These are phyloP conservation scores for Fusarium napiforme DNA, from an alignment of 2,329 filamentous ascomycete species.

Conservation along the genomic window DNA sequence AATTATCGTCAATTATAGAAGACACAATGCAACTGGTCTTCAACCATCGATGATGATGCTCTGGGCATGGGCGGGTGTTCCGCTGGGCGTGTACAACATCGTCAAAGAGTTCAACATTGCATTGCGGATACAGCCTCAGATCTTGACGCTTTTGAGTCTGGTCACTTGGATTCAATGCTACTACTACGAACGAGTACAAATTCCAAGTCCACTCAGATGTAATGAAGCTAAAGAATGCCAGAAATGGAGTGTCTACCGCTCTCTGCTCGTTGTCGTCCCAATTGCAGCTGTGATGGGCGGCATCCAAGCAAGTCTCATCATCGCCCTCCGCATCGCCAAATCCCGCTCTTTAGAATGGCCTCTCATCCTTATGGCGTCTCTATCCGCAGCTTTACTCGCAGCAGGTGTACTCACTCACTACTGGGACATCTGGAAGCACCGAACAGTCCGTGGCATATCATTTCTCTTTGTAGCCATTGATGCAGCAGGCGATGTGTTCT, in stretches of 20 bases:
- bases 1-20: constrained; percentile 73
- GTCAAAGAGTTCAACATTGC: constrained; percentile 56
- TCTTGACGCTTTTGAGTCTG: constrained; percentile 56
- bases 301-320: constrained; percentile 68
- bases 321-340: constrained; percentile 62
- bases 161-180: constrained; percentile 57
- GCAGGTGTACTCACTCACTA: constrained; percentile 76
- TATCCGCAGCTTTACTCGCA: constrained; percentile 71
- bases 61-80: constrained; percentile 75
- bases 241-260: constrained; percentile 63
- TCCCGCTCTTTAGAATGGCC: constrained; percentile 66
- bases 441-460: constrained; percentile 75
- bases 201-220: too few relatives aligned
- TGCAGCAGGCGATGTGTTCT: constrained; percentile 74
- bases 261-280: constrained; percentile 59
- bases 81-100: constrained; percentile 66
- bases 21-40: constrained; percentile 72
- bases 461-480: constrained; percentile 79
- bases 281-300: constrained; percentile 68
- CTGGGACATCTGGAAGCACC: constrained; percentile 73
- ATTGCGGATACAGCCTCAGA: constrained; percentile 56
- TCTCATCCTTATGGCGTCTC: constrained; percentile 71
- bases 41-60: constrained; percentile 79
- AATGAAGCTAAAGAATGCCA: constrained; percentile 46
- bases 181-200: too few relatives aligned